phyloP scores from a whole-genome alignment of 768 basidiomycete species.

The Plicaturopsis crispa region DNA sequence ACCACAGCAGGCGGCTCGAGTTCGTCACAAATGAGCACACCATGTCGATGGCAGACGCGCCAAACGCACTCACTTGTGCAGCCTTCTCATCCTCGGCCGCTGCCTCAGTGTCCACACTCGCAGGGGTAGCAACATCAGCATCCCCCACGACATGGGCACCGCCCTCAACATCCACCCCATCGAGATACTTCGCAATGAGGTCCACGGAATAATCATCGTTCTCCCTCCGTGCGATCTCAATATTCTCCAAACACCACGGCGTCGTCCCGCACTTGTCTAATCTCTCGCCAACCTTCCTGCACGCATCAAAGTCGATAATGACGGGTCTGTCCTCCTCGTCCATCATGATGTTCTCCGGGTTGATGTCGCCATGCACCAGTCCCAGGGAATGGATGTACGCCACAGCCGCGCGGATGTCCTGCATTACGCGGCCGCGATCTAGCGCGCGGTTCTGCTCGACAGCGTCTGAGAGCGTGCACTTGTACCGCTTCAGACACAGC shows the following conservation, averaged over 20 bases:
- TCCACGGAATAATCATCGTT: not conserved
- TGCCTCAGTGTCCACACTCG: no score
- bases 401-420: conserved; percentile 5
- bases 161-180: no score
- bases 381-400: conserved; percentile 4
- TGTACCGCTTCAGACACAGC: conserved; percentile 5
- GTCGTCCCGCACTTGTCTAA: not conserved
- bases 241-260: not conserved
- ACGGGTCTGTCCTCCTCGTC: conserved; percentile 5
- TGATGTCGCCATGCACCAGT: conserved; percentile 8
- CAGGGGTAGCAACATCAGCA: no score
- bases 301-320: conserved; percentile 8
- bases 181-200: not conserved
- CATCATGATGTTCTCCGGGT: conserved; percentile 5
- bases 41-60: no score
- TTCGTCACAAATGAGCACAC: no score
- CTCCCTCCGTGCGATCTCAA: not conserved
- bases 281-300: conserved; percentile 1
- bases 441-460: not conserved
- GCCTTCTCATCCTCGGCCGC: no score
- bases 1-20: no score
- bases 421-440: not conserved
- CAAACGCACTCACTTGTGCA: no score
- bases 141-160: no score
- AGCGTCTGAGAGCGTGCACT: not conserved